Evolutionary conservation across 352 stramenopile species (phyloP).

Genomic region (Aphanomyces astaci): DNA sequence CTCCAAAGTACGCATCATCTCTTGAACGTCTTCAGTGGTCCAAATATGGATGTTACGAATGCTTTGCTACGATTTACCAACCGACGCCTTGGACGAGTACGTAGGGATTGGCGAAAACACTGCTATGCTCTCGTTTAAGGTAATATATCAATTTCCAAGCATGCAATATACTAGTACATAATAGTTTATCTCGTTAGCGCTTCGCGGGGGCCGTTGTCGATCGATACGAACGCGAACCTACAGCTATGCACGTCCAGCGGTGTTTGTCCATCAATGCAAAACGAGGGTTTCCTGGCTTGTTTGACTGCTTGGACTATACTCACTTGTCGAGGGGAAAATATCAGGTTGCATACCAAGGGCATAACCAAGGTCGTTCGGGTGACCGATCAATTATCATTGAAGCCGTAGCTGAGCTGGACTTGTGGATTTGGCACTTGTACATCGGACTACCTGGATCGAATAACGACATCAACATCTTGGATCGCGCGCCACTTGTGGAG

Average conservation of each 20-base stretch:
- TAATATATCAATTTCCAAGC: background rate
- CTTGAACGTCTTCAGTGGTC: too few relatives aligned
- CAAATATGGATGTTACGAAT: too few relatives aligned
- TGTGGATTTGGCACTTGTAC: conserved; percentile 1
- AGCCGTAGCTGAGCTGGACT: background rate
- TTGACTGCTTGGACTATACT: background rate
- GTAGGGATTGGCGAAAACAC: background rate
- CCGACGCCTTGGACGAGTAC: background rate
- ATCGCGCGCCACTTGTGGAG: background rate
- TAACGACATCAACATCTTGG: conserved; percentile 14
- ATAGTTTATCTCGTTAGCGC: background rate
- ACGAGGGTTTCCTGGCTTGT: background rate
- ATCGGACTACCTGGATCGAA: background rate
- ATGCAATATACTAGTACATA: too few relatives aligned
- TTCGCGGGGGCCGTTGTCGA: background rate
- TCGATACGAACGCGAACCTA: background rate
- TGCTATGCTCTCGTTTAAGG: background rate
- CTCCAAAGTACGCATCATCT: too few relatives aligned
- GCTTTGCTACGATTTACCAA: background rate
- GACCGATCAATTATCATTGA: background rate
- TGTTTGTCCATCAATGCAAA: background rate
- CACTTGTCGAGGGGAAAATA: background rate
- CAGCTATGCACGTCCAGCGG: background rate
- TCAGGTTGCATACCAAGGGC: background rate
- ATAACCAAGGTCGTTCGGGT: background rate